A percentile compares a stretch with the other conserved stretches of the same genome.
Evolutionary conservation across 768 basidiomycete genomes (phyloP).

Genomic region (Candolleomyces eurysporus): DNA sequence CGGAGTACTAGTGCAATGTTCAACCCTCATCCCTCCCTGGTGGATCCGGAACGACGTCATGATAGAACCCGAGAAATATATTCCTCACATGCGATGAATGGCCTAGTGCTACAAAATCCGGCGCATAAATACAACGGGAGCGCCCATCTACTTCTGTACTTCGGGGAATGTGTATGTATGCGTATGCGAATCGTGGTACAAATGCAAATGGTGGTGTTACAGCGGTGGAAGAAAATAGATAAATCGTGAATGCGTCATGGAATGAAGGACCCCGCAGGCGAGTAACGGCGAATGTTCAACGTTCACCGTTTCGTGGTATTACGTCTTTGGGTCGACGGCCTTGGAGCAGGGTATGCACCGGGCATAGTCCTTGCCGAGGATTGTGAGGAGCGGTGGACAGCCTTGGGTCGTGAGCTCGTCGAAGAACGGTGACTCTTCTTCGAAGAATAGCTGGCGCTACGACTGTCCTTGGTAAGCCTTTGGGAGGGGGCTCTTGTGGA

Average conservation of each 20-base stretch:
- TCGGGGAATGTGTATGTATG: too few relatives aligned
- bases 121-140: neutral
- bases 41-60: neutral
- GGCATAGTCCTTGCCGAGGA: constrained; percentile 6
- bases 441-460: constrained; percentile 9
- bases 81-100: neutral
- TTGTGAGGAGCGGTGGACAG: constrained; percentile 1
- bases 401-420: neutral
- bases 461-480: constrained; percentile 5
- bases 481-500: neutral
- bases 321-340: constrained; percentile 1
- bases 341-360: constrained; percentile 1
- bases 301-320: neutral
- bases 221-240: neutral
- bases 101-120: neutral
- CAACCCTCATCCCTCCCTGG: neutral
- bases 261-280: neutral
- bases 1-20: neutral
- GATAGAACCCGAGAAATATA: neutral
- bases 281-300: neutral
- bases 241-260: neutral
- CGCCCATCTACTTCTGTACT: too few relatives aligned
- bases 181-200: neutral
- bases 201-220: constrained; percentile 2
- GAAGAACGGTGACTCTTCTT: constrained; percentile 1